Percentiles rank a stretch among this genome's conserved stretches.
Evolutionary conservation across 2,329 filamentous ascomycete species (phyloP).

Genomic region (Penicillium hesseltinei): DNA sequence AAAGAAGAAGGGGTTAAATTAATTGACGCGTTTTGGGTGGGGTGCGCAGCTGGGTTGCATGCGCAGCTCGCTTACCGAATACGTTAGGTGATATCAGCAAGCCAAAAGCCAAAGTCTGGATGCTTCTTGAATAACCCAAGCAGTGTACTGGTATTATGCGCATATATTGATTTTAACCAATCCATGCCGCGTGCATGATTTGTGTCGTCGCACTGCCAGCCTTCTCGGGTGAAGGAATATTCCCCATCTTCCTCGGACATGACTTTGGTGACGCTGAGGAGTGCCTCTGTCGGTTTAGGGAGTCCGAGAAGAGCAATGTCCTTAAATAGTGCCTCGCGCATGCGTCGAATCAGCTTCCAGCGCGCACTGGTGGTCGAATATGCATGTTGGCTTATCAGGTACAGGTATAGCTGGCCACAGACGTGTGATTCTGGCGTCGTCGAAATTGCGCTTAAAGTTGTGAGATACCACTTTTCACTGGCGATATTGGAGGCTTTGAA

Average conservation of each 20-base stretch:
- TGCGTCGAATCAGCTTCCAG: constrained; percentile 14
- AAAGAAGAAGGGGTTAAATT: no score
- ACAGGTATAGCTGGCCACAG: constrained; percentile 52
- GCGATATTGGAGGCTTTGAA: constrained; percentile 13
- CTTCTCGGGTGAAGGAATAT: constrained; percentile 49
- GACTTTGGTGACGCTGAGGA: constrained; percentile 50
- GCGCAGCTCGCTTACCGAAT: no score
- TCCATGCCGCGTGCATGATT: constrained; percentile 51
- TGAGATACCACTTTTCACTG: constrained; percentile 20
- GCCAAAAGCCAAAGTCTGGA: constrained; percentile 63
- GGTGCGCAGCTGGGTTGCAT: no score
- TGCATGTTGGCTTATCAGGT: constrained; percentile 52
- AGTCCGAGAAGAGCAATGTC: constrained; percentile 55
- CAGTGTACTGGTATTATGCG: constrained; percentile 41
- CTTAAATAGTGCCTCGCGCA: constrained; percentile 57
- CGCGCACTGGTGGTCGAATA: constrained; percentile 23
- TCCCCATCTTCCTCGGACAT: constrained; percentile 56
- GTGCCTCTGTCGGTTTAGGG: constrained; percentile 58
- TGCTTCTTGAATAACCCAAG: constrained; percentile 17
- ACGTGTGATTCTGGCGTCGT: constrained; percentile 50
- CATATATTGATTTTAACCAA: constrained; percentile 56
- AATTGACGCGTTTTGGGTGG: no score
- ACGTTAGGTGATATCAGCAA: constrained; percentile 66
- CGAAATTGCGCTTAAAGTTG: constrained; percentile 39
- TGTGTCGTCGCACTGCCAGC: constrained; percentile 56